Conservation (phyloP, 306 rosid genomes). For the Lablab purpureus region DNA sequence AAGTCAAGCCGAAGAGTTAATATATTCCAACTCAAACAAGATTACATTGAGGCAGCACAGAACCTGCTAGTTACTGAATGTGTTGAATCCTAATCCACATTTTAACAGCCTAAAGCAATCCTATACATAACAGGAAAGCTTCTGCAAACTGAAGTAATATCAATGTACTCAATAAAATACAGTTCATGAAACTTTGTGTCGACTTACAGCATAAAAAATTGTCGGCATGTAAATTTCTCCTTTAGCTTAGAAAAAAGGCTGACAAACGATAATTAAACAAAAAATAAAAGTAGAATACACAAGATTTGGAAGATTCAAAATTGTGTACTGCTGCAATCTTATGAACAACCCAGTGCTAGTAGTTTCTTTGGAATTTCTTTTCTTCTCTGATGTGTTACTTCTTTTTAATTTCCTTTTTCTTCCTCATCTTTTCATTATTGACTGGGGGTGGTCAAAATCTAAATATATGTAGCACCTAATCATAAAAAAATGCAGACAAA, state of each 20-base stretch:
- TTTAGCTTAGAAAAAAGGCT: neutral
- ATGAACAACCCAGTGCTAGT: neutral
- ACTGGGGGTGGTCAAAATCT: conserved; percentile 30
- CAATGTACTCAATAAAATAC: neutral
- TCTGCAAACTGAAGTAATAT: neutral
- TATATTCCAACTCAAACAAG: neutral
- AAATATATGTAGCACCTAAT: neutral
- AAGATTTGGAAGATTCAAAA: neutral
- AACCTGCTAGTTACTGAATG: neutral
- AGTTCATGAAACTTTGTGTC: neutral
- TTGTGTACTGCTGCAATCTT: neutral
- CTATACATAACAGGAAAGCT: conserved; percentile 3
- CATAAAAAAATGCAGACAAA: conserved; percentile 33
- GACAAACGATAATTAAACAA: neutral
- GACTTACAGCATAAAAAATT: neutral
- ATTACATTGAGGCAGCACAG: neutral
- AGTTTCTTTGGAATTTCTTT: conserved; percentile 3
- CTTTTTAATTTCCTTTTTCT: neutral
- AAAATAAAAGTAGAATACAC: neutral
- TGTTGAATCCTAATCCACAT: conserved; percentile 3
- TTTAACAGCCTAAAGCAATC: conserved; percentile 17
- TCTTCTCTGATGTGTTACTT: conserved; percentile 1
- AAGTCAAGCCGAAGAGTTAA: neutral
- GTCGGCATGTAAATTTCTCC: neutral
- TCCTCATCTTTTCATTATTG: neutral